Percentiles rank a stretch among this genome's conserved stretches.
Conservation (phyloP, 1,284 basidiomycete genomes). For the Entoloma clypeatum region DNA sequence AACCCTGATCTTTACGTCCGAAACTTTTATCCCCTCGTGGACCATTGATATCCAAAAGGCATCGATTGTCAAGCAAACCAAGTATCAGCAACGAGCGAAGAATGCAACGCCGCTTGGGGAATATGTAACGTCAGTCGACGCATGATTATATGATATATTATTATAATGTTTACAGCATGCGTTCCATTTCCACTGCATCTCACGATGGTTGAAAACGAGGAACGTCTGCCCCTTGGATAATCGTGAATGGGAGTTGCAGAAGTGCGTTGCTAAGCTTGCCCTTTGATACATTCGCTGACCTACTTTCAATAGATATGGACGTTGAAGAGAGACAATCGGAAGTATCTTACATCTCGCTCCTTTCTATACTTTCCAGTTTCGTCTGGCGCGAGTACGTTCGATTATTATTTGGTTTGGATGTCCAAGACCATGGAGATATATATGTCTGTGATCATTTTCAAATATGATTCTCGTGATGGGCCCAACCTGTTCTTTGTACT, state of each 20-base stretch:
- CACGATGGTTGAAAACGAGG: constrained; percentile 98
- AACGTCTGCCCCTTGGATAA: constrained; percentile 99
- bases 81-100: constrained; percentile 92
- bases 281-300: too few relatives aligned
- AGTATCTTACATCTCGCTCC: too few relatives aligned
- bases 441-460: too few relatives aligned
- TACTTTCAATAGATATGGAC: too few relatives aligned
- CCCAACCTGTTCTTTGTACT: too few relatives aligned
- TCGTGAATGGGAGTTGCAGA: constrained; percentile 92
- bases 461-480: too few relatives aligned
- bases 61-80: constrained; percentile 99
- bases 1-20: constrained; percentile 5
- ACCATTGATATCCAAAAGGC: constrained; percentile 46
- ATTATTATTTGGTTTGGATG: too few relatives aligned
- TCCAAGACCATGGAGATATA: too few relatives aligned
- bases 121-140: constrained; percentile 85
- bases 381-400: too few relatives aligned
- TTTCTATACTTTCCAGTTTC: too few relatives aligned
- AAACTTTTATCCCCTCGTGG: background rate
- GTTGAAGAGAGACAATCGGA: too few relatives aligned
- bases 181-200: constrained; percentile 99
- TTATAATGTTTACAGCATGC: constrained; percentile 72
- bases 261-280: constrained; percentile 67
- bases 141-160: too few relatives aligned
- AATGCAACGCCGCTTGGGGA: constrained; percentile 99